Base-by-base conservation (phyloP, 139 green algal genomes). In the Chlorella sp. region DNA sequence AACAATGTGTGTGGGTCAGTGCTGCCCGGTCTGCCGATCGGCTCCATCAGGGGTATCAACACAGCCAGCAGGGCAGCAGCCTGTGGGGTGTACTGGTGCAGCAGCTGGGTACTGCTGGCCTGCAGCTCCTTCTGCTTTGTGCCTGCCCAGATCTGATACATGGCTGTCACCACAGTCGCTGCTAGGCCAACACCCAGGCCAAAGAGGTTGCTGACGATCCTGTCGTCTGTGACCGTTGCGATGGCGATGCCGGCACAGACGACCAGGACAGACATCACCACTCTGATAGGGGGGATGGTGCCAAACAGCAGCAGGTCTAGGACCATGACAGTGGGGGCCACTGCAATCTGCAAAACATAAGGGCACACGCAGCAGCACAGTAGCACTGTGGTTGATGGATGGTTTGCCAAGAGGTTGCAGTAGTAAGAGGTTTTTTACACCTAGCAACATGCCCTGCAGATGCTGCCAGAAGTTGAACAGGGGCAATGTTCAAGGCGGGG, bases 331-430 rank as follows among this genome's bases (percentile, higher is more conserved):
- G 89, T 88, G 5, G 92, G 92, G 3, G 91, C 88, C 2, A 97
- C 88, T 3, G 88, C 88, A 32, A 96, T 95, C 77, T 96, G 94
- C 49, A 88, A n/a, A n/a, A n/a, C n/a, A n/a, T n/a, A n/a, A n/a
- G n/a, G n/a, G n/a, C n/a, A n/a, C n/a, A n/a, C n/a, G n/a, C n/a
- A n/a, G n/a, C n/a, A n/a, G n/a, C n/a, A n/a, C n/a, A n/a, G n/a
- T n/a, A n/a, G n/a, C n/a, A n/a, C n/a, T n/a, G n/a, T n/a, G n/a
- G n/a, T n/a, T n/a, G n/a, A n/a, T n/a, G n/a, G n/a, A n/a, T n/a
- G n/a, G n/a, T n/a, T n/a, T n/a, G n/a, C n/a, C n/a, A n/a, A n/a
- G n/a, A n/a, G n/a, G n/a, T n/a, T n/a, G n/a, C n/a, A n/a, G n/a
- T n/a, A n/a, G n/a, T n/a, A n/a, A n/a, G n/a, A n/a, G n/a, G n/a